A percentile compares a stretch with the other conserved stretches of the same genome.
Conservation (phyloP, 768 basidiomycete genomes). For the Suillus discolor region DNA sequence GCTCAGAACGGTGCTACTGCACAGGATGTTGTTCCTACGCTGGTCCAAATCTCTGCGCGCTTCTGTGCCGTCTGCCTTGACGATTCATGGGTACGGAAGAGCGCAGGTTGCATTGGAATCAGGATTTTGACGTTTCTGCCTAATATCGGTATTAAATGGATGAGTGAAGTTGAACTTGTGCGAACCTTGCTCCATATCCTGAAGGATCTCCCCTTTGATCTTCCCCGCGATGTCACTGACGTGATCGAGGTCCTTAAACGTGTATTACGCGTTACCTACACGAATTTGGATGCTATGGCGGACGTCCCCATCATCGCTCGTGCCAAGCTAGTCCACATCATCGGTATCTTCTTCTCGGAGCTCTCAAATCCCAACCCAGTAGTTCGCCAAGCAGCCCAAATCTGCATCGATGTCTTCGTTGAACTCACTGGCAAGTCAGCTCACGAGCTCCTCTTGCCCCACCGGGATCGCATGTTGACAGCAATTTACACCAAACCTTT, state of each 20-base stretch:
- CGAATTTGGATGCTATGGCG: constrained; percentile 45
- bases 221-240: constrained; percentile 79
- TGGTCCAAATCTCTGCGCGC: constrained; percentile 82
- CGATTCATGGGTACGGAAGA: constrained; percentile 87
- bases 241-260: constrained; percentile 75
- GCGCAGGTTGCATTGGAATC: constrained; percentile 87
- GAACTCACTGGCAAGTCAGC: constrained; percentile 70
- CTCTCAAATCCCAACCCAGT: constrained; percentile 84
- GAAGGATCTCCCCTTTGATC: constrained; percentile 91
- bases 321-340: constrained; percentile 65
- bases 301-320: constrained; percentile 47
- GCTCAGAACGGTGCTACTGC: constrained; percentile 46
- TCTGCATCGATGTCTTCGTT: constrained; percentile 77
- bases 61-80: constrained; percentile 89
- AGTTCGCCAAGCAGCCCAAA: constrained; percentile 83
- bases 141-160: constrained; percentile 75
- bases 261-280: constrained; percentile 64
- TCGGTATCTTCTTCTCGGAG: constrained; percentile 86
- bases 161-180: constrained; percentile 84
- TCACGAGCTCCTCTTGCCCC: constrained; percentile 77
- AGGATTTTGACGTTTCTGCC: constrained; percentile 74
- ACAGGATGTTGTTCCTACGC: constrained; percentile 62
- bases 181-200: constrained; percentile 89
- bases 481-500: constrained; percentile 97
- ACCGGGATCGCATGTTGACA: constrained; percentile 85